Conservation (phyloP, 2,329 filamentous ascomycete species). For the Sporothrix euskadiensis region DNA sequence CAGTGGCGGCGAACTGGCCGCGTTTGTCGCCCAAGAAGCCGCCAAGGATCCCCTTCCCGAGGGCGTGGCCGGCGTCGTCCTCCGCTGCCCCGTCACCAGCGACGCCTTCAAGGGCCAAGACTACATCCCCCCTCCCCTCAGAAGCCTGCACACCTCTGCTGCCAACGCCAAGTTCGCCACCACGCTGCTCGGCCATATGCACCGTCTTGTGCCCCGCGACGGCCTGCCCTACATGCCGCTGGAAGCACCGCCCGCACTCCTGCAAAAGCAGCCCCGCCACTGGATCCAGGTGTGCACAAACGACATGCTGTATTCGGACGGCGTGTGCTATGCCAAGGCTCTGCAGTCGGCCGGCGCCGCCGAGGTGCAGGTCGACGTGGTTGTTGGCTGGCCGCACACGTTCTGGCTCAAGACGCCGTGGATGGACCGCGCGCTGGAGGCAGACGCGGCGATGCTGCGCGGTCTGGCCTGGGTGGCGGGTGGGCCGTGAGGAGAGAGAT, state of each 20-base stretch:
- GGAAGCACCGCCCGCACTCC: conserved; percentile 39
- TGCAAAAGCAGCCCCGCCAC: conserved; percentile 44
- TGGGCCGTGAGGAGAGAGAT: neutral
- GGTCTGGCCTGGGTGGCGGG: conserved; percentile 46
- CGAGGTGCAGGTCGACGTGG: conserved; percentile 46
- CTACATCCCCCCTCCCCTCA: conserved; percentile 43
- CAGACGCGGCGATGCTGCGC: conserved; percentile 46
- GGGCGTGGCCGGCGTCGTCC: conserved; percentile 41
- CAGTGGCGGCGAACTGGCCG: conserved; percentile 51
- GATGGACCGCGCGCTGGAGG: conserved; percentile 44
- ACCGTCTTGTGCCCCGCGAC: conserved; percentile 42
- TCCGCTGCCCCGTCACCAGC: conserved; percentile 52
- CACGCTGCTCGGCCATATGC: conserved; percentile 40
- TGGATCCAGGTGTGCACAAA: conserved; percentile 55
- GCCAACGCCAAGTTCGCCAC: conserved; percentile 43
- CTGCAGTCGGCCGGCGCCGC: conserved; percentile 43
- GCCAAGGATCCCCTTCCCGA: conserved; percentile 30
- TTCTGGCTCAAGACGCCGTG: conserved; percentile 53
- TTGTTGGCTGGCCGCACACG: conserved; percentile 53
- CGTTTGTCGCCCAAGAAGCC: conserved; percentile 44
- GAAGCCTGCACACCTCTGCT: conserved; percentile 44
- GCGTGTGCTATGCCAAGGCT: conserved; percentile 50
- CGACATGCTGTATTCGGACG: conserved; percentile 54
- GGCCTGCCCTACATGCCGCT: conserved; percentile 47
- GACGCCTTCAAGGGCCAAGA: conserved; percentile 44